Evolutionary conservation across 768 basidiomycete genomes (phyloP), one percentile per base, ranked within the genome.

Genomic region (Auricularia auricula-judae): DNA sequence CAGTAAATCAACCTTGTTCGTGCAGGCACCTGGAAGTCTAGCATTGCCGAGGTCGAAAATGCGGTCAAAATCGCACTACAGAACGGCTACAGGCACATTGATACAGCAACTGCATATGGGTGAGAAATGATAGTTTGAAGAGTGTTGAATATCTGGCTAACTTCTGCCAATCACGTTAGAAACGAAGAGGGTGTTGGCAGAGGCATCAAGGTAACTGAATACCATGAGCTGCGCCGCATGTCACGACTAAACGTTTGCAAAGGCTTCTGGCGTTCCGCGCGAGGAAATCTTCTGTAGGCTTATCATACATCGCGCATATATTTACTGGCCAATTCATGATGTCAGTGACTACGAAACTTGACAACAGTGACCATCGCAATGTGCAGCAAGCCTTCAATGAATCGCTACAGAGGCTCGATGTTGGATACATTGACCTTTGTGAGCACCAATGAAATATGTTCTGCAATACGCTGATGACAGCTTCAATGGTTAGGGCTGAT

Each of bases 121-220:
- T 51, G 18, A 51, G 47, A 5, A 16, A 8, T 11, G 21, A 29
- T 29, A 29, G 29, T 29, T 51, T 51, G 47, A 21, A 5, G 47
- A 16, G 18, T 12, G n/a, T 2, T 29, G 2, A 29, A 29, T 29
- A 2, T 29, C 29, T 29, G 29, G 29, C 18, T 56, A 12, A 14
- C 58, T 51, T 3, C 18, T 35, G 12, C 34, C 35, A 65, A 14
- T 4, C 14, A 5, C 16, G 14, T 51, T 51, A 51, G 75, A 62
- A 93, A 93, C 71, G 89, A 93, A 75, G 76, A 78, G 43, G 89
- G 91, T 74, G 93, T 95, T 53, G 93, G 91, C 16, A 69, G 84
- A 64, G 93, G 92, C 33, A 86, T 94, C 76, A 86, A 51, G 47
- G 47, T 21, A 21, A 29, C 39, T 8, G 21, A 4, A 14, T 16